Base-by-base conservation (phyloP, 176 grass and related monocot genomes). In the Juncus effusus region DNA sequence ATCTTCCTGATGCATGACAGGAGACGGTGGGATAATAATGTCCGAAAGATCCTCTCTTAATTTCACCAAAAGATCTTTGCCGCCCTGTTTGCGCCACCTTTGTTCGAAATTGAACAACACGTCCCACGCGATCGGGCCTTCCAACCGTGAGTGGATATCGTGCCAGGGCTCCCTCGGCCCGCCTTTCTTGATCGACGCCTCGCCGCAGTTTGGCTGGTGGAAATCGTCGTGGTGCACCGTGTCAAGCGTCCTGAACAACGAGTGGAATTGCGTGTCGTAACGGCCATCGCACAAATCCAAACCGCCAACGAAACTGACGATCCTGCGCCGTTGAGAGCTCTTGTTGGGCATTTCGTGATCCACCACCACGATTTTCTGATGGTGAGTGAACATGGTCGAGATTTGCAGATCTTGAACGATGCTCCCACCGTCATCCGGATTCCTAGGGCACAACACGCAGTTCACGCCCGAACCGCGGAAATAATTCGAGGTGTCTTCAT, bases 131-230 rank as follows among this genome's bases (percentile, higher is more conserved):
- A 84, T 74, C 0, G 88, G 88, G 10, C 88, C 93, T 84, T 97
- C 88, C 16, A 92, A 75, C 15, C 81, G 79, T 56, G 84, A 51
- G 19, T 96, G 92, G n/a, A 96, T 84, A 62, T 88, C 92, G 13
- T 96, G 92, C 92, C 92, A 97, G 3, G 93, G 85, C 39, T 97
- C 93, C 59, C 85, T 83, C 0, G 93, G 93, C 13, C 93, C 93
- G 0, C 93, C 93, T 16, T 72, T 86, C 45, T 7, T 56, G 3
- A 92, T 81, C 16, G 75, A 69, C 7, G 82, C 59, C 0, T 59
- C 77, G 0, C 11, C 10, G 0, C 88, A 62, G 56, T 78, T 89
- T 40, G 85, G 77, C 75, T 96, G 93, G 75, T 96, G 88, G 80
- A 96, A 96, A 42, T 96, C 93, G 2, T 78, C 66, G 56, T 77